These are phyloP conservation scores for Termitomyces sp. DNA, from an alignment of 768 basidiomycete species.

Conservation along the genomic window DNA sequence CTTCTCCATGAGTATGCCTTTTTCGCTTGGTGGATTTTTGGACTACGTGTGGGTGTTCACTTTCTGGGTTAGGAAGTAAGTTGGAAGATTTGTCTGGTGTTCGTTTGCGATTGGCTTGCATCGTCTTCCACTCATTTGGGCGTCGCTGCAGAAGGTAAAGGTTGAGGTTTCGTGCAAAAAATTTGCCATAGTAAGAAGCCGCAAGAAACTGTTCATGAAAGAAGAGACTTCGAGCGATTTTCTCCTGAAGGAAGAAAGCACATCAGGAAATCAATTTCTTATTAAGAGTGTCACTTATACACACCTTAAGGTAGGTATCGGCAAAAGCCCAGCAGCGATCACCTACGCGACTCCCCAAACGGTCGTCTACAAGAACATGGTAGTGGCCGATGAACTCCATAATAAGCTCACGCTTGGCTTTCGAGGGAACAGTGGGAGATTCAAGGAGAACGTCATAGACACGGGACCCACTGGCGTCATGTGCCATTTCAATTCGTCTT, in stretches of 20 bases:
- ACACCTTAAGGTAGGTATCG: slow-evolving; percentile 90
- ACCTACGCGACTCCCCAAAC: slow-evolving; percentile 85
- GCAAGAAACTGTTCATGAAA: slow-evolving; percentile 69
- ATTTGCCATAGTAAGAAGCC: slow-evolving; percentile 83
- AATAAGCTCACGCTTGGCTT: slow-evolving; percentile 69
- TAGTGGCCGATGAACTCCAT: slow-evolving; percentile 76
- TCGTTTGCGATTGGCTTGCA: slow-evolving; percentile 51
- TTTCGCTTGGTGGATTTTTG: slow-evolving; percentile 31
- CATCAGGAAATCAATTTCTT: background rate
- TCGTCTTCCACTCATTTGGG: slow-evolving; percentile 80
- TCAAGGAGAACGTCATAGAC: slow-evolving; percentile 78
- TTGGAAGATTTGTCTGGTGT: slow-evolving; percentile 12
- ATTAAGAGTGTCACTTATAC: slow-evolving; percentile 12
- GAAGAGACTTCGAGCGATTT: slow-evolving; percentile 81
- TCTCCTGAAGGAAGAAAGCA: slow-evolving; percentile 56
- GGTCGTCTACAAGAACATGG: slow-evolving; percentile 80
- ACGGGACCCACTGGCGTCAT: slow-evolving; percentile 64
- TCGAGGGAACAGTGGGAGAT: slow-evolving; percentile 59
- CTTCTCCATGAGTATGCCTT: slow-evolving; percentile 40
- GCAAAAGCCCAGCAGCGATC: slow-evolving; percentile 89
- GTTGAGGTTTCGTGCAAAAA: slow-evolving; percentile 77
- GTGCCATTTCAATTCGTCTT: slow-evolving; percentile 50
- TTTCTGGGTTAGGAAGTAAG: slow-evolving; percentile 1
- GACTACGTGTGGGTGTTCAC: background rate
- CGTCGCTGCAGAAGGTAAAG: slow-evolving; percentile 73